phyloP scores from a whole-genome alignment of 768 basidiomycete genomes.

The Clitopilus hobsonii region DNA sequence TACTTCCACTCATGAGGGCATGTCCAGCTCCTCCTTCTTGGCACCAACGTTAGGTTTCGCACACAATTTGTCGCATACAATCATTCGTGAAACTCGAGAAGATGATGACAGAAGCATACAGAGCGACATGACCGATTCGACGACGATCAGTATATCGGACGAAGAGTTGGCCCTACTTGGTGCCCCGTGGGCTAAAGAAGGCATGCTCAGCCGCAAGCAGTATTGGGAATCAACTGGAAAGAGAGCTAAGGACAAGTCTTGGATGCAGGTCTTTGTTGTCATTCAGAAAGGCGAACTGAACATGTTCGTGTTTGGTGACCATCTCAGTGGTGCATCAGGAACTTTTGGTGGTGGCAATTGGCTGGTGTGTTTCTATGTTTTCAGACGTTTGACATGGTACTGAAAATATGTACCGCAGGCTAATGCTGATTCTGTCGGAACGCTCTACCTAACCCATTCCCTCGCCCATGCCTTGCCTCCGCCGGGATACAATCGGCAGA shows the following conservation, averaged over 20 bases:
- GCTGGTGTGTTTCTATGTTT: slow-evolving; percentile 64
- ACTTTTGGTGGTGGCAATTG: slow-evolving; percentile 96
- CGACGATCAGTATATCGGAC: slow-evolving; percentile 83
- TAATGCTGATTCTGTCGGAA: slow-evolving; percentile 83
- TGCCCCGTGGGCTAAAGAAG: slow-evolving; percentile 99
- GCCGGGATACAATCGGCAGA: slow-evolving; percentile 86
- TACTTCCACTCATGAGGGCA: slow-evolving; percentile 73
- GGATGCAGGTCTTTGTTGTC: slow-evolving; percentile 95
- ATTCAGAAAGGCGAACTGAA: slow-evolving; percentile 91
- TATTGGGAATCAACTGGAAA: slow-evolving; percentile 88
- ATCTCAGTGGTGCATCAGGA: slow-evolving; percentile 52
- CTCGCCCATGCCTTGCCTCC: slow-evolving; percentile 84
- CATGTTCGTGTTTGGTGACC: slow-evolving; percentile 93
- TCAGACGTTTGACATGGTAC: neutral
- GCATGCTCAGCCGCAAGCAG: slow-evolving; percentile 90
- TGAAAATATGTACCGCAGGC: slow-evolving; percentile 43
- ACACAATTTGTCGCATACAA: slow-evolving; percentile 91
- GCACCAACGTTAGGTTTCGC: slow-evolving; percentile 94
- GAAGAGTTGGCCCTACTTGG: slow-evolving; percentile 95
- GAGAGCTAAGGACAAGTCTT: slow-evolving; percentile 81
- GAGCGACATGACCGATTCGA: slow-evolving; percentile 62
- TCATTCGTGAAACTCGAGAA: slow-evolving; percentile 92
- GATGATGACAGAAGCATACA: slow-evolving; percentile 72
- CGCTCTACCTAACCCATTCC: slow-evolving; percentile 81
- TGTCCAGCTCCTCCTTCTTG: slow-evolving; percentile 55